Percentiles rank a stretch among this genome's conserved stretches.
These are phyloP conservation scores for Filobasidium uniguttulatum DNA, from an alignment of 1,284 basidiomycete genomes.

Conservation along the genomic window DNA sequence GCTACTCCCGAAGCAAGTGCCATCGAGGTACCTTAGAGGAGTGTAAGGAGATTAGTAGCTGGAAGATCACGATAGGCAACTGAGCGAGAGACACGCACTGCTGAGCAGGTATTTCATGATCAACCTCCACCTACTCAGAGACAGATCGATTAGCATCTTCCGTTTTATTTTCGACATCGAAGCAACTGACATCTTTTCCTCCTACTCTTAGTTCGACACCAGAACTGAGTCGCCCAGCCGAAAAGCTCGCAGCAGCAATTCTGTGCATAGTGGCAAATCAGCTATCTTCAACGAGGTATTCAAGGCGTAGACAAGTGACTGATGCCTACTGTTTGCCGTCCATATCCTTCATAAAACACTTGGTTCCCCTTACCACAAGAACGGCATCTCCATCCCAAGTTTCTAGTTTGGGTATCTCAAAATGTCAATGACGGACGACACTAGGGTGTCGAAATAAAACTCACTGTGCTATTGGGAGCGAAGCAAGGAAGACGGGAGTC, in stretches of 20 bases:
- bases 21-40: conserved; percentile 38
- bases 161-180: not conserved
- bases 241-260: conserved; percentile 22
- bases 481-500: not conserved
- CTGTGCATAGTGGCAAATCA: conserved; percentile 12
- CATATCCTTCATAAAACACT: conserved; percentile 41
- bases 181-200: conserved; percentile 48
- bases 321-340: conserved; percentile 29
- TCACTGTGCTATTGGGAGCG: conserved; percentile 27
- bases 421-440: not conserved
- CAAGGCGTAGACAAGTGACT: not conserved
- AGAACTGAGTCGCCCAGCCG: conserved; percentile 17
- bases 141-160: not conserved
- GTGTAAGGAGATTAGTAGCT: too few relatives aligned
- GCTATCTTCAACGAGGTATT: not conserved
- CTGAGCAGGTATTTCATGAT: conserved; percentile 43
- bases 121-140: conserved; percentile 28
- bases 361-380: conserved; percentile 45
- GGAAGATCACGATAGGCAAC: too few relatives aligned
- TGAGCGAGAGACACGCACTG: conserved; percentile 50
- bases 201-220: conserved; percentile 45
- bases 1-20: conserved; percentile 4
- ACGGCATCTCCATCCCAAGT: conserved; percentile 40
- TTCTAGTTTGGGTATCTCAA: conserved; percentile 19
- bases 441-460: conserved; percentile 6